Percentiles rank a stretch among this genome's conserved stretches.
phyloP scores from a whole-genome alignment of 371 early-diverging fungal species.

The Rhizopus stolonifer region DNA sequence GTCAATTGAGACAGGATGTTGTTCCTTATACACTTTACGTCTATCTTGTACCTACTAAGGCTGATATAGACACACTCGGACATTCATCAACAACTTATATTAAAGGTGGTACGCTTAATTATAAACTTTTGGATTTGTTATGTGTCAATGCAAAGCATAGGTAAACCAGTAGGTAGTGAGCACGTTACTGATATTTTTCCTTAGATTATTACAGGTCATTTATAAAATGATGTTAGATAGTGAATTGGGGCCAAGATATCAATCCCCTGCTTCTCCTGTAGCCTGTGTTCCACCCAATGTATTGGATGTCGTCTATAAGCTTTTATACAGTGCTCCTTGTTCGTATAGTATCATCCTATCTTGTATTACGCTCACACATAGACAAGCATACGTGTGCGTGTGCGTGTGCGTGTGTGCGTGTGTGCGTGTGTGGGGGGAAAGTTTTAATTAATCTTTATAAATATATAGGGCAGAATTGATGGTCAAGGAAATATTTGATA shows the following conservation, averaged over 20 bases:
- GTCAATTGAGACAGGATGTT: slow-evolving; percentile 66
- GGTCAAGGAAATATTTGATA: slow-evolving; percentile 76
- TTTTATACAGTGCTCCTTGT: slow-evolving; percentile 78
- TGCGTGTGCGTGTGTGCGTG: no score
- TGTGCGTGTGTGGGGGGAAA: no score
- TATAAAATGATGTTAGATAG: slow-evolving; percentile 82
- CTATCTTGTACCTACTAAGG: slow-evolving; percentile 67
- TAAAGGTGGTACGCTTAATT: slow-evolving; percentile 69
- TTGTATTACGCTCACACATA: no score
- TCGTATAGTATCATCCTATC: slow-evolving; percentile 52
- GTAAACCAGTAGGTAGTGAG: no score
- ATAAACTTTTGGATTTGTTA: slow-evolving; percentile 68
- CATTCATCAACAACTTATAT: slow-evolving; percentile 63
- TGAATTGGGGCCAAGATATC: slow-evolving; percentile 66
- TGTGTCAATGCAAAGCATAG: slow-evolving; percentile 72
- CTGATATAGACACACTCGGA: slow-evolving; percentile 51
- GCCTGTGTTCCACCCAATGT: slow-evolving; percentile 78
- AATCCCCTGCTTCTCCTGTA: slow-evolving; percentile 36
- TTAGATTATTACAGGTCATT: slow-evolving; percentile 68
- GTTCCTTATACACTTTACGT: slow-evolving; percentile 79
- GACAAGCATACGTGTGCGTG: no score
- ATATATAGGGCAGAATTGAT: slow-evolving; percentile 65
- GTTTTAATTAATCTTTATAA: no score
- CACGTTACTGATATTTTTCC: no score
- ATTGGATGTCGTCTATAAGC: slow-evolving; percentile 74